Conservation (phyloP, 768 basidiomycete species). For the Mycena vulgaris region DNA sequence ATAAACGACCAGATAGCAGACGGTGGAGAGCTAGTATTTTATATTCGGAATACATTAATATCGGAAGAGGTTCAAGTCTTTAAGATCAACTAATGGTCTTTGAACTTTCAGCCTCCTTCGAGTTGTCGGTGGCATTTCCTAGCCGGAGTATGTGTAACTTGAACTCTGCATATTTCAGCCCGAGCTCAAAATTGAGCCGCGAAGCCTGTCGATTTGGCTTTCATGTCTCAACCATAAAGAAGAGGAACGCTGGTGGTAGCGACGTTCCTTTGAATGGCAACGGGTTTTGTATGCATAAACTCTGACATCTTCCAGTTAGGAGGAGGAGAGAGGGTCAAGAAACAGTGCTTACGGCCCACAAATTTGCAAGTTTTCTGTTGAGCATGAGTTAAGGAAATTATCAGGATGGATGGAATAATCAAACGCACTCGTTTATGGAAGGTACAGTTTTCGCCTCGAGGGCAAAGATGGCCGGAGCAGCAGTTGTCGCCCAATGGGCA, state of each 20-base stretch:
- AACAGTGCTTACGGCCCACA: conserved; percentile 19
- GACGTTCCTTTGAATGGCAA: conserved; percentile 4
- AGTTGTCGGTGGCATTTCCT: too few species aligned
- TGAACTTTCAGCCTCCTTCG: too few species aligned
- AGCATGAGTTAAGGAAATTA: background rate
- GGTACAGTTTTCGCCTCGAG: conserved; percentile 51
- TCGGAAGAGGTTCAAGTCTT: too few species aligned
- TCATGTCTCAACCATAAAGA: background rate
- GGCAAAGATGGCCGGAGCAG: conserved; percentile 55
- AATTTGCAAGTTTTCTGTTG: conserved; percentile 30
- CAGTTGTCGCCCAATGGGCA: conserved; percentile 48
- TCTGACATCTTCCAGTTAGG: background rate
- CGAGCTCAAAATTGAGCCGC: conserved; percentile 1
- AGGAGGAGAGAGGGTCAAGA: background rate
- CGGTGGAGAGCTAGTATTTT: too few species aligned
- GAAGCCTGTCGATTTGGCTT: background rate
- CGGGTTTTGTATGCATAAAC: conserved; percentile 20
- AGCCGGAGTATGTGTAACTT: too few species aligned
- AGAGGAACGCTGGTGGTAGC: background rate
- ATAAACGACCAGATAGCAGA: too few species aligned
- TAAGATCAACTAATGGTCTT: too few species aligned
- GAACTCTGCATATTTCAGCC: too few species aligned
- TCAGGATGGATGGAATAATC: conserved; percentile 43
- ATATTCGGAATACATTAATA: too few species aligned
- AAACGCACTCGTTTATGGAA: conserved; percentile 52